phyloP scores from a whole-genome alignment of 768 basidiomycete species.

The Tephrocybe sp. region DNA sequence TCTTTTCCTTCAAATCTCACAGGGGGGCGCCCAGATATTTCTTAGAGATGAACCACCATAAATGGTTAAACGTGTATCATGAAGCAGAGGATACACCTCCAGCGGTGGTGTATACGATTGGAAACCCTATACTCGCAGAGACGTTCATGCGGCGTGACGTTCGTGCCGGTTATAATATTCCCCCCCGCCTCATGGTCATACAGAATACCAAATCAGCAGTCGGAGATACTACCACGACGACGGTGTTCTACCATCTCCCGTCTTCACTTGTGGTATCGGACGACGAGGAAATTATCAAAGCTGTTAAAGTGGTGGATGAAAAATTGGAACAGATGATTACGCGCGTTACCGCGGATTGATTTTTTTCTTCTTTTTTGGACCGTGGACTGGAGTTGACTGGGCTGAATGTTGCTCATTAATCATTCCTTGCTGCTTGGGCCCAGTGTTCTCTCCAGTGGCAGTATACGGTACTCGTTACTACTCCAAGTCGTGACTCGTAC shows the following conservation, averaged over 20 bases:
- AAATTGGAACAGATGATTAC: slow-evolving; percentile 42
- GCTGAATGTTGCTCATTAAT: too few relatives aligned
- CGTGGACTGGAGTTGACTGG: too few relatives aligned
- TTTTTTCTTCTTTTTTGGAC: not conserved
- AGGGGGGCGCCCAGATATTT: slow-evolving; percentile 41
- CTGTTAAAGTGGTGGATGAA: slow-evolving; percentile 35
- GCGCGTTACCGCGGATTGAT: slow-evolving; percentile 26
- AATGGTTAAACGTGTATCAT: slow-evolving; percentile 34
- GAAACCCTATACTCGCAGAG: slow-evolving; percentile 36
- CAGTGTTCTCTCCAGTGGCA: too few relatives aligned
- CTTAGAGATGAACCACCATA: slow-evolving; percentile 31
- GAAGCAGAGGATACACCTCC: slow-evolving; percentile 24
- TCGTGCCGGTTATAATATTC: slow-evolving; percentile 28
- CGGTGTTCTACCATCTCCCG: slow-evolving; percentile 34
- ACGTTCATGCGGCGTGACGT: slow-evolving; percentile 30
- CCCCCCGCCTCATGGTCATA: slow-evolving; percentile 31
- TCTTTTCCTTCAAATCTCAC: too few relatives aligned
- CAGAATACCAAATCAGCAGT: slow-evolving; percentile 19
- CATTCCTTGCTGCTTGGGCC: too few relatives aligned
- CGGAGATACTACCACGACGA: slow-evolving; percentile 23
- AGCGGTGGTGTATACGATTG: slow-evolving; percentile 37
- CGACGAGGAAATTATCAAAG: slow-evolving; percentile 29
- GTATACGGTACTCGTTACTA: too few relatives aligned
- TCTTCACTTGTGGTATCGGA: slow-evolving; percentile 31
- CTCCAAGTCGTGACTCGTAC: too few relatives aligned